Conservation (phyloP, 257 asterid species). For the Verbena officinalis region DNA sequence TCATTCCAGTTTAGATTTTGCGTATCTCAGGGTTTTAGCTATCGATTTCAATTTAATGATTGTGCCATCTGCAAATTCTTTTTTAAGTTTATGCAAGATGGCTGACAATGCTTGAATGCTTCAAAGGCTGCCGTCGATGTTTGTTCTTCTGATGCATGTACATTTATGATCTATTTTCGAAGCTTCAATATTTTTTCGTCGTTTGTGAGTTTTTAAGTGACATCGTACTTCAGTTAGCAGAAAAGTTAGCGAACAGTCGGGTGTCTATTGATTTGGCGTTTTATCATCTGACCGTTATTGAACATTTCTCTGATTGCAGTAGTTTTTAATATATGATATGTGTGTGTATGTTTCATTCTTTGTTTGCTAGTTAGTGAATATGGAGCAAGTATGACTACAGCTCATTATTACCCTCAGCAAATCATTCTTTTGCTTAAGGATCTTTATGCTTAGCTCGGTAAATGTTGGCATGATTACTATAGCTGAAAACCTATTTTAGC, state of each 20-base stretch:
- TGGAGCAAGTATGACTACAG: not conserved
- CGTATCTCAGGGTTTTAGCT: not conserved
- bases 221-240: not conserved
- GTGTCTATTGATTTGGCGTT: not conserved
- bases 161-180: not conserved
- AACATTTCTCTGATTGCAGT: not conserved
- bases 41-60: not conserved
- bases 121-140: not conserved
- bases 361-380: not conserved
- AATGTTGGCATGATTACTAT: not conserved
- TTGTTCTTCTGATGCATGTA: no score
- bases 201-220: not conserved
- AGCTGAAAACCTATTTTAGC: not conserved
- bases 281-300: not conserved
- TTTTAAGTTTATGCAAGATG: not conserved
- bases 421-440: not conserved
- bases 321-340: not conserved
- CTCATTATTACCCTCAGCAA: not conserved
- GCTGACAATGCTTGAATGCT: constrained; percentile 21
- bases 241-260: not conserved
- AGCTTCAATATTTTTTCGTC: not conserved
- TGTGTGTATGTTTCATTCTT: not conserved
- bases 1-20: not conserved
- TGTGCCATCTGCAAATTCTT: not conserved
- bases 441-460: not conserved